Percentiles rank a stretch among this genome's conserved stretches.
Conservation (phyloP, 2,329 filamentous ascomycete species). For the Claviceps africana region DNA sequence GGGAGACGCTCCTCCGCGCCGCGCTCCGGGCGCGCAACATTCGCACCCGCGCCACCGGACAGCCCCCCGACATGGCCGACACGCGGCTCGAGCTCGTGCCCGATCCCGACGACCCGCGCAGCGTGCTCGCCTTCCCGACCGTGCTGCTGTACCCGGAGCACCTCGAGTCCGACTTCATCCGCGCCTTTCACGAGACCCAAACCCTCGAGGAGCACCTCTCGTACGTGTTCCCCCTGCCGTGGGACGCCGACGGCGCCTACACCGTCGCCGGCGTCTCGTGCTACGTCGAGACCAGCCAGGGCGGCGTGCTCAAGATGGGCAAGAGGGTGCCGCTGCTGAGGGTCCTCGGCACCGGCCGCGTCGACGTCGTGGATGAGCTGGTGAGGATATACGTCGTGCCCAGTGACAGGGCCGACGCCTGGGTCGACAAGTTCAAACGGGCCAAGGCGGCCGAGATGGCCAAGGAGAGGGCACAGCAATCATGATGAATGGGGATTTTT, state of each 20-base stretch:
- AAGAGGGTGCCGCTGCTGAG: slow-evolving; percentile 69
- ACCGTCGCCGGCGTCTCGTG: slow-evolving; percentile 56
- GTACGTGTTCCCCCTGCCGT: slow-evolving; percentile 79
- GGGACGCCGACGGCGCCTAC: slow-evolving; percentile 63
- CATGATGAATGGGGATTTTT: too few species aligned
- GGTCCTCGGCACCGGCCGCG: slow-evolving; percentile 59
- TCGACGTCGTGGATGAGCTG: slow-evolving; percentile 78
- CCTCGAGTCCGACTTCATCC: slow-evolving; percentile 79
- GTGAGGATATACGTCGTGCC: slow-evolving; percentile 76
- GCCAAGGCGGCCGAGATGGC: slow-evolving; percentile 43
- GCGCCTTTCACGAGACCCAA: slow-evolving; percentile 68
- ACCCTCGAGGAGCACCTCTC: slow-evolving; percentile 61
- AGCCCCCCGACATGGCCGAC: slow-evolving; percentile 80
- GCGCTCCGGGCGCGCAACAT: slow-evolving; percentile 61
- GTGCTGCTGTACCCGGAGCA: slow-evolving; percentile 76
- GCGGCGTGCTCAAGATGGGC: slow-evolving; percentile 78
- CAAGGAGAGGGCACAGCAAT: slow-evolving; percentile 4
- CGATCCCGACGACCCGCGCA: slow-evolving; percentile 59
- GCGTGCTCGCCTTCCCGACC: slow-evolving; percentile 60
- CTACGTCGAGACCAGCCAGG: slow-evolving; percentile 70
- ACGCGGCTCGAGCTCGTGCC: slow-evolving; percentile 55
- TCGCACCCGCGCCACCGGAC: slow-evolving; percentile 47
- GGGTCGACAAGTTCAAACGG: slow-evolving; percentile 74
- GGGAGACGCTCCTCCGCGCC: slow-evolving; percentile 47
- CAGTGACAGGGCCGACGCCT: slow-evolving; percentile 50